Base-by-base conservation (phyloP, 2,329 filamentous ascomycete genomes). In the Colletotrichum sojae region DNA sequence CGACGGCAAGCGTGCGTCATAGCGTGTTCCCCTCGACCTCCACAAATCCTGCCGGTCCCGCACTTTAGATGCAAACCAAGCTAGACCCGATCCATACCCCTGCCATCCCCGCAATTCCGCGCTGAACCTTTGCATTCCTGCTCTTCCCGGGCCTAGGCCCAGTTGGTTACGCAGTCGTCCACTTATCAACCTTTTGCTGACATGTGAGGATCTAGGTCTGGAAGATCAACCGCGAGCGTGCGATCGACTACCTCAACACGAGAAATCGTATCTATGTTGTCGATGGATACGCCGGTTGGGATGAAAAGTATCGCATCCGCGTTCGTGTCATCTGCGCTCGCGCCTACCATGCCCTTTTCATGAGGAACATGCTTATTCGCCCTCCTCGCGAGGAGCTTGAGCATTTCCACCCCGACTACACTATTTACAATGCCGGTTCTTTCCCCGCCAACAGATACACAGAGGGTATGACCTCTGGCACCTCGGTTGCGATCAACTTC, bases 301-400 rank as follows among this genome's bases (percentile, higher is more conserved):
- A 99, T 77, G 92, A 97, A 87, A 95, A 96, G 83, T 99, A 99
- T 88, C 90, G 95, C 75, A 98, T 99, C 85, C 93, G 91, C 78
- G 96, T 99, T 77, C 95, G 96, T 79, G 95, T 99, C 73, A 95
- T 99, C 80, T 99, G 96, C 86, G 96, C 96, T 75, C 95, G 96
- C 81, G 96, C 96, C 83, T 99, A 99, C 89, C 96, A 99, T 89
- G 96, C 96, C 72, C 90, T 99, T 73, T 99, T 99, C 91, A 99
- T 99, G 96, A 94, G 95, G 80, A 99, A 99, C 89, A 99, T 99
- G 96, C 92, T 99, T 80, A 99, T 99, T 87, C 93, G 96, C 76
- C 96, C 96, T 72, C 87, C 91, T 61, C 90, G 89, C 72, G 93
- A 97, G 84, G 95, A 99, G 87, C 91, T 99, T 63, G 92, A 97